These are phyloP conservation scores for Hemileccinum rubropunctum DNA, from an alignment of 768 basidiomycete genomes.

Conservation along the genomic window DNA sequence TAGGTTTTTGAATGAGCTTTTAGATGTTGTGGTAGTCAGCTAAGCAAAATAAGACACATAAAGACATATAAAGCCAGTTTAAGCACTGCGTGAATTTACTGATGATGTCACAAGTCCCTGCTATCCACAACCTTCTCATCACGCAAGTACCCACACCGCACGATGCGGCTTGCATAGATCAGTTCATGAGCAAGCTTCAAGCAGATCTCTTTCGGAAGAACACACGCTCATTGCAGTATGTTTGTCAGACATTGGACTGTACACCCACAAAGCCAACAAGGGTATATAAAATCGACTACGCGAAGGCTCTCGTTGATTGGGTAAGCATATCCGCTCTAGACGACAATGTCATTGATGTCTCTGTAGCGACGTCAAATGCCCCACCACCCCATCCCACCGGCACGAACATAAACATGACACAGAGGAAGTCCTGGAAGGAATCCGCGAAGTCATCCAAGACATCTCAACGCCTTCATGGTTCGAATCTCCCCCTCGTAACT, in stretches of 20 bases:
- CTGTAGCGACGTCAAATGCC: too few relatives aligned
- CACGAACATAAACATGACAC: too few relatives aligned
- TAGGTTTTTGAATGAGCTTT: too few relatives aligned
- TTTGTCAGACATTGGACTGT: background rate
- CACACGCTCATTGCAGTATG: background rate
- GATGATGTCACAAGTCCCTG: too few relatives aligned
- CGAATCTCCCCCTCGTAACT: background rate
- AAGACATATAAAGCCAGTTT: too few relatives aligned
- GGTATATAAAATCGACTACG: slow-evolving; percentile 2
- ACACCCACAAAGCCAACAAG: background rate
- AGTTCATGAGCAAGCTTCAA: slow-evolving; percentile 3
- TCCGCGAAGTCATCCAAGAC: background rate
- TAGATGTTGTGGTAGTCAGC: too few relatives aligned
- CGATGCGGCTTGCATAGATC: background rate
- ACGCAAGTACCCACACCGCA: background rate
- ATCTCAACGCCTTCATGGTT: background rate
- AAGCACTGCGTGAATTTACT: too few relatives aligned
- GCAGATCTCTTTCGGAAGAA: slow-evolving; percentile 6
- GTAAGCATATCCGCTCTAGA: too few relatives aligned
- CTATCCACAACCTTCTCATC: slow-evolving; percentile 4
- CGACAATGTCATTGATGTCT: too few relatives aligned
- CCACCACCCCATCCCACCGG: too few relatives aligned
- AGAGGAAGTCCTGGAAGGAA: too few relatives aligned
- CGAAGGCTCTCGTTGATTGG: slow-evolving; percentile 5
- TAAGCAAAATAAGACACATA: too few relatives aligned